Evolutionary conservation across 2,329 filamentous ascomycete species (phyloP).

Genomic region (Cercospora sesami): DNA sequence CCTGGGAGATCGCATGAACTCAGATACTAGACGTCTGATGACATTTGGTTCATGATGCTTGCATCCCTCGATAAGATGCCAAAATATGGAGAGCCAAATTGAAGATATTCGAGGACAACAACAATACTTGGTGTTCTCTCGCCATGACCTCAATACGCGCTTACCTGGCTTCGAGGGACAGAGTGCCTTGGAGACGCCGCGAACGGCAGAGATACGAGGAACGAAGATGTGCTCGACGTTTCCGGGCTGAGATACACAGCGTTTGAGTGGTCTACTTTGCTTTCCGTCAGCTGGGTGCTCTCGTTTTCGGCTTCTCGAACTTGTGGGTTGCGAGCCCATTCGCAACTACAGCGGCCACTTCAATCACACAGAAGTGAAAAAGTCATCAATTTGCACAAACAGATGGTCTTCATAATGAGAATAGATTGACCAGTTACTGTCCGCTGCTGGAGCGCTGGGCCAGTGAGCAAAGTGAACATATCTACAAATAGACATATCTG

Average conservation of each 20-base stretch:
- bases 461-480: neutral
- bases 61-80: neutral
- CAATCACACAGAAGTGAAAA: neutral
- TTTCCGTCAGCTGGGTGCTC: no score
- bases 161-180: neutral
- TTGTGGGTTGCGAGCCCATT: neutral
- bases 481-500: slow-evolving; percentile 1
- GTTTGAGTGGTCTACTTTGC: no score
- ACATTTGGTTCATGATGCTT: neutral
- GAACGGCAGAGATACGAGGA: no score
- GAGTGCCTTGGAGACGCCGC: no score
- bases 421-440: neutral
- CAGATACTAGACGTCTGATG: neutral
- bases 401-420: neutral
- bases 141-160: neutral
- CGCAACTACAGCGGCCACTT: neutral
- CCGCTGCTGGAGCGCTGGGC: neutral
- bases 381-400: neutral
- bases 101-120: neutral
- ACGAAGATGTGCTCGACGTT: no score
- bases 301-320: no score
- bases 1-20: slow-evolving; percentile 54
- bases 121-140: neutral
- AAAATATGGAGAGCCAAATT: no score
- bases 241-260: no score